Base-by-base conservation (phyloP, 1,284 basidiomycete genomes). In the Apiotrichum akiyoshidainum region DNA sequence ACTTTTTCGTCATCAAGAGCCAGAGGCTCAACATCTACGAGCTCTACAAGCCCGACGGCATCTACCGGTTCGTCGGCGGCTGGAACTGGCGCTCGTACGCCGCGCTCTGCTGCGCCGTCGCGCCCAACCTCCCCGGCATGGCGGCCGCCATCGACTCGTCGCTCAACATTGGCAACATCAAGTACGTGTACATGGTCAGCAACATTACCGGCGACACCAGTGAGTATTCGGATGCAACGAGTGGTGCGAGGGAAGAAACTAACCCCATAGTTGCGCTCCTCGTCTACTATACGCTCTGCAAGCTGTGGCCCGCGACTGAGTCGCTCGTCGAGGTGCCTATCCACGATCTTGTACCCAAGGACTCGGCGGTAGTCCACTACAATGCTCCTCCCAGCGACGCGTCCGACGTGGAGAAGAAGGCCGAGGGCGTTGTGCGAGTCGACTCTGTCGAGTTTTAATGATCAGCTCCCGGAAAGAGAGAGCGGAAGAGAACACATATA, bases 81-180 rank as follows among this genome's bases (percentile, higher is more conserved):
- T 87, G 86, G 85, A 92, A 91, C 76, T 86, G 81, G 79, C 81
- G 86, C 80, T 70, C 78, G 2, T 78, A 78, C 61, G 67, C 69
- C 31, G 75, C 77, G 17, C 75, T 71, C 45, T 14, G 89, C 54
- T 73, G 85, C 11, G 89, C 89, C n/a, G 87, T 93, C 60, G 80
- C 87, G 22, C 87, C 90, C 74, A 91, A 90, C 69, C 83, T 90
- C 14, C 86, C 90, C 19, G 89, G 80, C 46, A 68, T 71, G 68
- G 60, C 54, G 62, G 63, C 69, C 40, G 64, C 65, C 46, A 67
- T 68, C 52, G 61, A 74, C 58, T 31, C 56, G 45, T 84, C 83
- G 82, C 59, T 70, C 31, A 83, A 86, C 11, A 82, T 81, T 46
- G 76, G 75, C 0, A 87, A 89, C 17, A 85, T 87, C 19, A 61